Evolutionary conservation across 345 rosid genomes (phyloP).

Genomic region (Noccaea bulbosa): DNA sequence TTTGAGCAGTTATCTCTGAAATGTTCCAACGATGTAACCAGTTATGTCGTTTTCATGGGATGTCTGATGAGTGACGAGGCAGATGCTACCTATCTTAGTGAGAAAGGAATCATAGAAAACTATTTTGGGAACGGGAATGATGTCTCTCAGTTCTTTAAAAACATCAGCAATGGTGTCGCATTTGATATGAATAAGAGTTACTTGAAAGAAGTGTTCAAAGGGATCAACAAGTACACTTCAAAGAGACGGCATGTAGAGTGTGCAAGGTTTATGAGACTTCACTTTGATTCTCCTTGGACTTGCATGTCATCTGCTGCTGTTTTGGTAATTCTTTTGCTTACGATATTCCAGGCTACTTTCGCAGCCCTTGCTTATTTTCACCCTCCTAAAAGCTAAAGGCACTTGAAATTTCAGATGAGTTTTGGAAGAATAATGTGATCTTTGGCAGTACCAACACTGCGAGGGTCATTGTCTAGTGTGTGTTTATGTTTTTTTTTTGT

Average conservation of each 20-base stretch:
- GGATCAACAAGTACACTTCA: slow-evolving; percentile 17
- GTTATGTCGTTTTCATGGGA: slow-evolving; percentile 20
- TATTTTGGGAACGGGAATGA: slow-evolving; percentile 18
- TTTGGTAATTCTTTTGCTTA: not conserved
- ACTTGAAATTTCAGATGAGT: not conserved
- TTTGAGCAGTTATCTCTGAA: slow-evolving; percentile 4
- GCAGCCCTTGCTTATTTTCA: slow-evolving; percentile 1
- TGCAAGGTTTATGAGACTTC: slow-evolving; percentile 13
- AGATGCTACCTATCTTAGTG: slow-evolving; percentile 13
- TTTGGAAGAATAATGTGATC: not conserved
- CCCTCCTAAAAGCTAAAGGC: not conserved
- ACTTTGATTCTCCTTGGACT: slow-evolving; percentile 16
- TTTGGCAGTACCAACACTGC: not conserved
- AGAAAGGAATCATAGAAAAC: slow-evolving; percentile 17
- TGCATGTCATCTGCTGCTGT: slow-evolving; percentile 5
- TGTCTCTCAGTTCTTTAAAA: slow-evolving; percentile 12
- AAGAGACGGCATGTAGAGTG: slow-evolving; percentile 4
- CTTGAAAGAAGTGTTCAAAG: slow-evolving; percentile 12
- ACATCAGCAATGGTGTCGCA: not conserved
- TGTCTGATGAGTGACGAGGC: slow-evolving; percentile 14
- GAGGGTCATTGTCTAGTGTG: not conserved
- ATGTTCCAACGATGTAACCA: not conserved
- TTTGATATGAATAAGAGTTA: slow-evolving; percentile 8
- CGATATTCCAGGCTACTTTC: not conserved
- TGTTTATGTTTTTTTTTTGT: not conserved